Evolutionary conservation across 2,329 filamentous ascomycete species (phyloP).

Genomic region (Monilinia vaccinii-corymbosi): DNA sequence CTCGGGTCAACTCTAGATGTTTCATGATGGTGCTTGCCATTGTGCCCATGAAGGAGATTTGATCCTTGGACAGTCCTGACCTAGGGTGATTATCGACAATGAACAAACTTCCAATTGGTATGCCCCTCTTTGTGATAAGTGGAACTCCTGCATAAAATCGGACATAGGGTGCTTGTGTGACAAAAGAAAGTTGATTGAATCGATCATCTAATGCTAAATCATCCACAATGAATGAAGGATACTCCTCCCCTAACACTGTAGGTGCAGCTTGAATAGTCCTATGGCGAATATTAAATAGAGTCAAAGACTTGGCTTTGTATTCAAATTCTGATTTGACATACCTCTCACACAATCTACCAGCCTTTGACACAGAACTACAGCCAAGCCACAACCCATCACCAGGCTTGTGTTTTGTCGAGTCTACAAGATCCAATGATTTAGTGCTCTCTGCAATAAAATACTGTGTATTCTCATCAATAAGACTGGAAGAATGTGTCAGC

Average conservation of each 20-base stretch:
- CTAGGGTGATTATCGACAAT: constrained; percentile 49
- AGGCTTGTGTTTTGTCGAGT: constrained; percentile 22
- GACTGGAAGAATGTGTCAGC: constrained; percentile 23
- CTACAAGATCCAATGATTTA: constrained; percentile 32
- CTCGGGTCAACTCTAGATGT: constrained; percentile 50
- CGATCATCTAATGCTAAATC: constrained; percentile 25
- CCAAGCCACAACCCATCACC: constrained; percentile 30
- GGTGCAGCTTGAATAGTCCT: constrained; percentile 26
- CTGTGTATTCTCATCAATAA: constrained; percentile 38
- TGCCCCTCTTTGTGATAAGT: constrained; percentile 28
- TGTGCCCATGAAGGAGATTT: constrained; percentile 47
- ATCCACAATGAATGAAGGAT: constrained; percentile 28
- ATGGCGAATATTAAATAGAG: background rate
- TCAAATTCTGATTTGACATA: constrained; percentile 9
- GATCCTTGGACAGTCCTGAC: constrained; percentile 38
- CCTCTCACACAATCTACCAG: constrained; percentile 28
- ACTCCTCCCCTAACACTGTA: constrained; percentile 13
- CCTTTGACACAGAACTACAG: constrained; percentile 24
- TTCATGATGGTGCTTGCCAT: constrained; percentile 49
- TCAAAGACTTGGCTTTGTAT: background rate
- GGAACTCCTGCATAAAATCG: constrained; percentile 29
- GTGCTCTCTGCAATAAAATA: constrained; percentile 45
- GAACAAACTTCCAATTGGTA: constrained; percentile 49
- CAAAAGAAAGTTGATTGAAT: constrained; percentile 26
- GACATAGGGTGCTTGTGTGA: constrained; percentile 22